These are phyloP conservation scores for Ramichloridium luteum DNA, from an alignment of 2,329 filamentous ascomycete genomes.

Conservation along the genomic window DNA sequence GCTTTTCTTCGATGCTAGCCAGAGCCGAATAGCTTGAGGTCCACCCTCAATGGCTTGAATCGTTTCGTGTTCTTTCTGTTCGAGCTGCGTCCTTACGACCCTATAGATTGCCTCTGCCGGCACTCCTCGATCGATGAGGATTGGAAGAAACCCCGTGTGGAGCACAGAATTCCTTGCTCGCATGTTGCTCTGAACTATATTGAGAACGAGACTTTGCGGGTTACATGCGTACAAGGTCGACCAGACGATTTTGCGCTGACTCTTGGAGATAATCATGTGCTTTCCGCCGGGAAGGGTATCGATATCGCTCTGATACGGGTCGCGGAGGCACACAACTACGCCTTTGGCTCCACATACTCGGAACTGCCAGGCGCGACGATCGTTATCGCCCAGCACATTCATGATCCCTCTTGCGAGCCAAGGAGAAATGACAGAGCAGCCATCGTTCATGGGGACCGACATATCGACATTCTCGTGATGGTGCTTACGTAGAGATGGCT, in stretches of 20 bases:
- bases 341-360: constrained; percentile 64
- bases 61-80: constrained; percentile 39
- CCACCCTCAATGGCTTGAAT: constrained; percentile 24
- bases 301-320: not conserved
- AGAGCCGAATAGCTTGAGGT: constrained; percentile 41
- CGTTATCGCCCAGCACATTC: constrained; percentile 35
- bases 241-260: constrained; percentile 50
- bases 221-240: constrained; percentile 21
- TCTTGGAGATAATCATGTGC: constrained; percentile 44
- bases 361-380: constrained; percentile 55
- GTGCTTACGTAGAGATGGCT: constrained; percentile 11
- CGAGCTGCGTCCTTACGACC: constrained; percentile 40
- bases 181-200: constrained; percentile 43
- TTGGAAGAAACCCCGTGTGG: constrained; percentile 56
- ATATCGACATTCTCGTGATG: constrained; percentile 6
- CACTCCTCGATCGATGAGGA: constrained; percentile 50
- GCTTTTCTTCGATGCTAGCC: constrained; percentile 38
- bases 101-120: constrained; percentile 34
- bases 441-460: constrained; percentile 34
- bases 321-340: constrained; percentile 45
- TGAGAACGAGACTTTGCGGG: constrained; percentile 38
- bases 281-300: constrained; percentile 4
- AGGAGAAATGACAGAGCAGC: constrained; percentile 53
- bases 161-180: constrained; percentile 42
- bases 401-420: constrained; percentile 45